Evolutionary conservation across 2,329 filamentous ascomycete genomes (phyloP).

Genomic region (Penicillium sp.): DNA sequence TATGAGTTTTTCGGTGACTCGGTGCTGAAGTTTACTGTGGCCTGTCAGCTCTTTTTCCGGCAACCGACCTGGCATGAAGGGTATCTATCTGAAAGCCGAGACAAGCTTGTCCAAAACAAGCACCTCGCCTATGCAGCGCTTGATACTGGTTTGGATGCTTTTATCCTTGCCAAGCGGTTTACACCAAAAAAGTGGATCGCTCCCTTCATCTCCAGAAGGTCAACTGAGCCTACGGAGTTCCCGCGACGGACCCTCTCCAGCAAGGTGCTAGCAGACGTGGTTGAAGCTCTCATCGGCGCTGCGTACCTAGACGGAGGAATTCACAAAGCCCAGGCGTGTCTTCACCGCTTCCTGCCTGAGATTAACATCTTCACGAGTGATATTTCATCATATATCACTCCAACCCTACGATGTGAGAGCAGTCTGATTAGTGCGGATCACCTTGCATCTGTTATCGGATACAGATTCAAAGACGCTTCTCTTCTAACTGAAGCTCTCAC

Average conservation of each 20-base stretch:
- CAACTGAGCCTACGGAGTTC: slow-evolving; percentile 6
- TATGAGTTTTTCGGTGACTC: slow-evolving; percentile 87
- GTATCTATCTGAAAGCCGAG: slow-evolving; percentile 67
- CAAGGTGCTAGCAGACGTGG: slow-evolving; percentile 82
- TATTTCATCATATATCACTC: slow-evolving; percentile 1
- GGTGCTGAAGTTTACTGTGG: slow-evolving; percentile 72
- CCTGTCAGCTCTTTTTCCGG: slow-evolving; percentile 62
- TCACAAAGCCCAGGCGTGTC: slow-evolving; percentile 60
- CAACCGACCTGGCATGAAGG: slow-evolving; percentile 73
- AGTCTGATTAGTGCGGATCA: slow-evolving; percentile 15
- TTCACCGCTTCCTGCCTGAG: slow-evolving; percentile 66
- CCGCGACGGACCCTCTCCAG: slow-evolving; percentile 57
- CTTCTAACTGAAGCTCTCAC: slow-evolving; percentile 79
- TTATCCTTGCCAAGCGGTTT: slow-evolving; percentile 68
- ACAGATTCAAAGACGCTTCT: slow-evolving; percentile 66
- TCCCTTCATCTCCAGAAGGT: slow-evolving; percentile 52
- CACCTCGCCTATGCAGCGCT: slow-evolving; percentile 67
- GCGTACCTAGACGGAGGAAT: slow-evolving; percentile 69
- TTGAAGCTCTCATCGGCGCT: slow-evolving; percentile 81
- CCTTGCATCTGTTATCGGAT: slow-evolving; percentile 53
- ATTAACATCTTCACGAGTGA: slow-evolving; percentile 31
- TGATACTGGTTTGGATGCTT: slow-evolving; percentile 65
- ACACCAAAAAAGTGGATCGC: slow-evolving; percentile 72
- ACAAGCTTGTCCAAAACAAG: slow-evolving; percentile 70
- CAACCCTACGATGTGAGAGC: not conserved